Base-by-base conservation (phyloP, 2,329 filamentous ascomycete species). In the Ophiocordyceps polyrhachis-furcata region DNA sequence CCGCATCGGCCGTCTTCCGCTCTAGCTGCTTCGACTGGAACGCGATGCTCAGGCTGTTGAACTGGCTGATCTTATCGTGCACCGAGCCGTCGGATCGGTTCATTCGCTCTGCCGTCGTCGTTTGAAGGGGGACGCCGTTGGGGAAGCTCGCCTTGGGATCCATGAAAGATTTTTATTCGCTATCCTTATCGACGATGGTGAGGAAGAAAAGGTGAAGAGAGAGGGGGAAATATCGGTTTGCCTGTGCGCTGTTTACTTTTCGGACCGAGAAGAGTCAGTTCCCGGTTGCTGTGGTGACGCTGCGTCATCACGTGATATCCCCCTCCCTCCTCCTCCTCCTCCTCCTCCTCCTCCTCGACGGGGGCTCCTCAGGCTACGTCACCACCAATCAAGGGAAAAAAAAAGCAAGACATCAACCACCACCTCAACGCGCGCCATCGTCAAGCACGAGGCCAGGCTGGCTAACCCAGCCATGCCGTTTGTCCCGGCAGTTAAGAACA, bases 51-150 rank as follows among this genome's bases (percentile, higher is more conserved):
- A 85, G 67, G 46, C 69, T 73, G 63, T 85, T 83, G 61, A 85
- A 84, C 59, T 83, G 81, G 55, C 74, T 77, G 49, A 83, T 80
- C 55, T 78, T 76, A 48, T 80, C 74, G 52, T 77, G 68, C 6
- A 83, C 76, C 20, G 74, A 74, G 52, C 73, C 76, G 48, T 76
- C 73, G 49, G 74, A 69, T 46, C 61, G 65, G 55, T 81, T 80
- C 47, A 73, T 68, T 54, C 78, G 76, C 53, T 81, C 77, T 11
- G 78, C 76, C 19, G 79, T 79, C 44, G 73, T 65, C 32, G 70
- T 65, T 50, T 76, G 73, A 43, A 83, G 66, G 44, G 79, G 73
- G 50, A 68, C 68, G 48, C 67, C 69, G 37, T 15, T 41, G 19
- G 15, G 5, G 20, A n/a, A 23, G 40, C 38, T 23, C 38, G 40